phyloP scores from a whole-genome alignment of 2,329 filamentous ascomycete genomes.

The Aureobasidium sp. region DNA sequence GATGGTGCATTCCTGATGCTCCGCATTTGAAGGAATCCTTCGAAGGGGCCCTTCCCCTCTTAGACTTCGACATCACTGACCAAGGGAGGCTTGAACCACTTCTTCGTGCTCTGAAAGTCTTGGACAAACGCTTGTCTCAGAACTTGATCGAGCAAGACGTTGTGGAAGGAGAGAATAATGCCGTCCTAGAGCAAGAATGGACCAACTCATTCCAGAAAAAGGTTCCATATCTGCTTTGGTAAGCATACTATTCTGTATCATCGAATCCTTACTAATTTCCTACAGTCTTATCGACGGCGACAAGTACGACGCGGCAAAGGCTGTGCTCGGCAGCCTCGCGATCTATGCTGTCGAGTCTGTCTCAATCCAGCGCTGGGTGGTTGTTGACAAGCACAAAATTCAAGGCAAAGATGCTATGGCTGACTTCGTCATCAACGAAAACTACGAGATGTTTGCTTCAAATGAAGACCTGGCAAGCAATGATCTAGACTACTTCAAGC shows the following conservation, averaged over 20 bases:
- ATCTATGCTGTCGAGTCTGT: slow-evolving; percentile 1
- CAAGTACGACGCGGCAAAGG: not conserved
- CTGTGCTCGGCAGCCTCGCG: not conserved
- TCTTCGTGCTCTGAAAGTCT: not conserved
- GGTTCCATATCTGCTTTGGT: slow-evolving; percentile 1
- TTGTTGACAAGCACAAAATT: not conserved
- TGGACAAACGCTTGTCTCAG: not conserved
- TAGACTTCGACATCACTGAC: not conserved
- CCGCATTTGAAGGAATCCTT: not conserved
- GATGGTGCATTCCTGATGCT: slow-evolving; percentile 10
- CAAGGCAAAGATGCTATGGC: not conserved
- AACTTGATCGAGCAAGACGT: not conserved
- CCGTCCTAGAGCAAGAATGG: not conserved
- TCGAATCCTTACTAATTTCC: too few relatives aligned
- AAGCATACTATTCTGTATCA: not conserved
- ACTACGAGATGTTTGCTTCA: not conserved
- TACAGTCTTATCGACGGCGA: not conserved
- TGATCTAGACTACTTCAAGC: not conserved
- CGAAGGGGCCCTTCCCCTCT: not conserved
- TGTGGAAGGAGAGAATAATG: not conserved
- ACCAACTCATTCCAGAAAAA: not conserved
- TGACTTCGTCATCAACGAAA: not conserved
- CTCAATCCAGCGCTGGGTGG: not conserved
- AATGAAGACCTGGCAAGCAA: not conserved
- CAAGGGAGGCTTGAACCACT: slow-evolving; percentile 6